These are phyloP conservation scores for Collybiopsis luxurians DNA, from an alignment of 768 basidiomycete genomes.

Conservation along the genomic window DNA sequence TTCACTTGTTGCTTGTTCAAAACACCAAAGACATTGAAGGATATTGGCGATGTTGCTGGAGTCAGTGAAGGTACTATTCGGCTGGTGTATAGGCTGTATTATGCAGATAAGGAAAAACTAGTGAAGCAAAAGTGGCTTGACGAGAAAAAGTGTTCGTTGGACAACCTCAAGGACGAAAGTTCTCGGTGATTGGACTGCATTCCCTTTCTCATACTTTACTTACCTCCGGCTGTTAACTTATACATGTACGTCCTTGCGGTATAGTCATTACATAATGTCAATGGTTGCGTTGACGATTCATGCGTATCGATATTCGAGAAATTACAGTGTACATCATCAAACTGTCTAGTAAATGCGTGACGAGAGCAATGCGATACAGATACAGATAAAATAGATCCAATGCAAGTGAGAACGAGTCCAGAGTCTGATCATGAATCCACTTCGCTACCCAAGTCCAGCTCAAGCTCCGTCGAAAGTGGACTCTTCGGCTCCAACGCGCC, in stretches of 20 bases:
- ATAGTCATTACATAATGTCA: too few species aligned
- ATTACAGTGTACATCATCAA: conserved; percentile 1
- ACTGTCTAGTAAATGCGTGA: not conserved
- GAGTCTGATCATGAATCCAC: conserved; percentile 16
- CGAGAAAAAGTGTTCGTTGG: conserved; percentile 64
- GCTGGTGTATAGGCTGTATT: conserved; percentile 81
- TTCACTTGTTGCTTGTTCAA: conserved; percentile 87
- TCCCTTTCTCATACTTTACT: too few species aligned
- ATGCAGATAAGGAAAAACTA: conserved; percentile 68
- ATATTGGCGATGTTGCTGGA: conserved; percentile 88
- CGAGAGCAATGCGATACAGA: conserved; percentile 30
- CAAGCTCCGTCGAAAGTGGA: conserved; percentile 7
- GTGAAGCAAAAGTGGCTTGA: conserved; percentile 87
- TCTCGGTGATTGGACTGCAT: not conserved
- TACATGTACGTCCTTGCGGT: too few species aligned
- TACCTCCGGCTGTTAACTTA: too few species aligned
- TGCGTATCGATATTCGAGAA: not conserved
- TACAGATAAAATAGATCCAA: conserved; percentile 16
- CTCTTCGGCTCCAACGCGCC: conserved; percentile 19
- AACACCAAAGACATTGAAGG: conserved; percentile 69
- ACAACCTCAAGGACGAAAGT: conserved; percentile 1
- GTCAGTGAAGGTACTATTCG: conserved; percentile 96
- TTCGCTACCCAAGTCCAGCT: conserved; percentile 7
- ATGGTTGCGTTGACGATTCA: too few species aligned
- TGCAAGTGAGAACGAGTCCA: conserved; percentile 17